Evolutionary conservation across 2,329 filamentous ascomycete species (phyloP), one percentile per base, ranked within the genome.

Genomic region (Escovopsis sp.): DNA sequence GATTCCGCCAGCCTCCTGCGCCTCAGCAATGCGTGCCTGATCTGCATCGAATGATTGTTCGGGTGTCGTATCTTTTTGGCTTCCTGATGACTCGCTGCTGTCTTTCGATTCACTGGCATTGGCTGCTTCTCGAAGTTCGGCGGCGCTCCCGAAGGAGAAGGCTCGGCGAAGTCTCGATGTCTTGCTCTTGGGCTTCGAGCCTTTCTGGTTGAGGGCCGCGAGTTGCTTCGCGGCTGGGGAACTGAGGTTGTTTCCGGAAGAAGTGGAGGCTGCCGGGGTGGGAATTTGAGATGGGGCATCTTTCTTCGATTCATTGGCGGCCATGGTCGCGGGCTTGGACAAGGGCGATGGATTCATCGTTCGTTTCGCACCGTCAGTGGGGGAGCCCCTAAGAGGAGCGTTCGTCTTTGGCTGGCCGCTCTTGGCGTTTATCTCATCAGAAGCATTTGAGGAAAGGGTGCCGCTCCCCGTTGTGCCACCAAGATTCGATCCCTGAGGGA

Each of bases 131-230:
- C 82, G 76, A 39, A 98, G 77, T 57, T 98, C 91, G 8, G 89
- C 85, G 36, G 88, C 85, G 59, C 89, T 96, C 40, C 91, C 88
- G 62, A 98, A 98, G 0, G 91, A 98, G 55, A 98, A 94, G 0
- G 91, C 91, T 52, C 91, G 76, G 43, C 91, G 78, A 46, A 98
- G 69, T 50, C 88, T 74, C 15, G 84, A 88, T 2, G 82, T 85
- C 64, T 95, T 95, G 64, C 80, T 86, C 58, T 86, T 87, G 49
- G 80, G 73, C 57, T 77, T 83, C 26, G 69, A 68, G 42, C 85
- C 85, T 57, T 84, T 89, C 51, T 89, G 83, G 47, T 81, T 89
- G 43, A 96, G 71, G n/a, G 88, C 86, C 38, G 84, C 79, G 34
- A 96, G 73, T 44, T 93, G 86, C 59, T 86, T 81, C 12, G 84